Evolutionary conservation across 306 rosid genomes (phyloP).

Genomic region (Castanea mollissima): DNA sequence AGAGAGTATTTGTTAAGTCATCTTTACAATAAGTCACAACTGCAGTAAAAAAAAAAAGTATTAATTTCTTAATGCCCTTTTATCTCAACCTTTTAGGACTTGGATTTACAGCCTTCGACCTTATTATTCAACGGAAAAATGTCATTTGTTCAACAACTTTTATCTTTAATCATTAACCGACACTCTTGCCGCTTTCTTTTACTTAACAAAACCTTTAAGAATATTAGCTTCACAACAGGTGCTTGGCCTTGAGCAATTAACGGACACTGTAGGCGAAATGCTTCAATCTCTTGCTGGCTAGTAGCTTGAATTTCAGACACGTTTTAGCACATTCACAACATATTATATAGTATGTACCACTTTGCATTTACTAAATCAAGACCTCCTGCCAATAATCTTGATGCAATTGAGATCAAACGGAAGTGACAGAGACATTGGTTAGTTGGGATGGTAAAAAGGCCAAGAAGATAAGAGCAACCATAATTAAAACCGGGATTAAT

Average conservation of each 20-base stretch:
- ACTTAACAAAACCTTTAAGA: not conserved
- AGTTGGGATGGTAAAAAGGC: slow-evolving; percentile 1
- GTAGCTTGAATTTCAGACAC: not conserved
- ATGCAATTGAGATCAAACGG: not conserved
- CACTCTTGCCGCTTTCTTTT: not conserved
- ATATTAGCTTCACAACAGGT: not conserved
- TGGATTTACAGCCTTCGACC: not conserved
- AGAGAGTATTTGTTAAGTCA: too few species aligned
- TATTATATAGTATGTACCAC: not conserved
- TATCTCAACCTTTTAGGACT: not conserved
- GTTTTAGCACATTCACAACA: not conserved
- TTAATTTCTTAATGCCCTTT: not conserved
- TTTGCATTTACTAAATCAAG: not conserved
- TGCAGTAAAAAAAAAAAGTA: too few species aligned
- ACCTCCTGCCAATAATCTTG: not conserved
- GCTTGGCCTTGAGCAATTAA: not conserved
- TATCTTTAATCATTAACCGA: not conserved
- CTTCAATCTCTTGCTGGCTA: not conserved
- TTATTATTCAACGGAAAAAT: not conserved
- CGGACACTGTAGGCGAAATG: not conserved
- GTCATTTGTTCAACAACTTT: not conserved
- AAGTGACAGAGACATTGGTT: not conserved
- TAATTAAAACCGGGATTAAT: slow-evolving; percentile 4
- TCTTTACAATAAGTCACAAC: too few species aligned
- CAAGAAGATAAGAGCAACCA: slow-evolving; percentile 1